Evolutionary conservation across 1,284 basidiomycete genomes (phyloP).

Genomic region (Ceratobasidium sp.): DNA sequence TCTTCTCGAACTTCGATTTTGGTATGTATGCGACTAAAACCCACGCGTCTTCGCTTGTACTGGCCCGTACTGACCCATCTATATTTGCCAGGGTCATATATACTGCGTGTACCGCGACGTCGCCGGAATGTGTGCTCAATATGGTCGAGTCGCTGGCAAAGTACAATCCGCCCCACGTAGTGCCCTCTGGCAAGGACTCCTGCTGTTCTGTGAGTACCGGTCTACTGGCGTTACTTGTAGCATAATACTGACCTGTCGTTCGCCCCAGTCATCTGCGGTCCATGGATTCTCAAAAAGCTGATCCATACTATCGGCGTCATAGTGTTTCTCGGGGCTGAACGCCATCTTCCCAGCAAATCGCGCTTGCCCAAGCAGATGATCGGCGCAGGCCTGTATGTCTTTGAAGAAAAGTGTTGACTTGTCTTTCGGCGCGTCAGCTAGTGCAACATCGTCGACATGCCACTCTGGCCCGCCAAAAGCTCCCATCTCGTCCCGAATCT

Average conservation of each 20-base stretch:
- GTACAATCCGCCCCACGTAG: background rate
- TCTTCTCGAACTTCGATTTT: slow-evolving; percentile 1
- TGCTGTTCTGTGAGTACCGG: background rate
- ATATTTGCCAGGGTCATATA: slow-evolving; percentile 19
- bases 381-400: background rate
- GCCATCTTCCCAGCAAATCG: slow-evolving; percentile 16
- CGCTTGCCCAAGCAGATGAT: background rate
- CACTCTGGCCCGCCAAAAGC: no score
- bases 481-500: no score
- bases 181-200: background rate
- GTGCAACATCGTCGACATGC: no score
- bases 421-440: background rate
- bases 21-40: slow-evolving; percentile 14
- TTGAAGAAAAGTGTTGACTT: background rate
- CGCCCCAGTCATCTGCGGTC: slow-evolving; percentile 7
- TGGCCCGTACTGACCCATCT: background rate
- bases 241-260: slow-evolving; percentile 22
- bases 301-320: background rate
- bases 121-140: background rate
- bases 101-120: background rate
- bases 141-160: background rate
- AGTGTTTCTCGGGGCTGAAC: background rate
- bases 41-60: slow-evolving; percentile 19
- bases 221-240: background rate
- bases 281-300: background rate